Base-by-base conservation (phyloP, 2,329 filamentous ascomycete genomes). In the Scolecobasidium constrictum region DNA sequence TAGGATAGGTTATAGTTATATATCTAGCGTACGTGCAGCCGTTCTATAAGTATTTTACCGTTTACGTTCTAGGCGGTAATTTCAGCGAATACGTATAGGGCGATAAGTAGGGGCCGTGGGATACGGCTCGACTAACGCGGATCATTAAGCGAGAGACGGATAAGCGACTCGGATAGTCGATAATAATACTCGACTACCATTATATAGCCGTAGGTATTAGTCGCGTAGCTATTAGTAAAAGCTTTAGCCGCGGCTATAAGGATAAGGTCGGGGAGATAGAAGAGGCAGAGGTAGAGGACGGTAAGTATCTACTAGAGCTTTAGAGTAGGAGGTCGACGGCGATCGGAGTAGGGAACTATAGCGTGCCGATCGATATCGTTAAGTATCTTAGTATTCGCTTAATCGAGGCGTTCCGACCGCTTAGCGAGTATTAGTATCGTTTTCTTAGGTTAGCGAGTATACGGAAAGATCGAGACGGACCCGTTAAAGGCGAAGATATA, bases 11-110 rank as follows among this genome's bases (percentile, higher is more conserved):
- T 5, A 46, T 56, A 7, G 50, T 34, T 1, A 3, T 54, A 3
- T 54, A 53, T 46, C 48, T 53, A 5, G 43, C 22, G 12, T 51
- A 54, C 46, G 21, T 54, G n/a, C 40, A 48, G 40, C 52, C 39
- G 34, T 46, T 55, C 26, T 6, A 40, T 18, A 37, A 53, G 46
- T 48, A 49, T 50, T 45, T 54, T 4, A 39, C 22, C 5, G 38
- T 50, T 12, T 11, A 48, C 19, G 44, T 50, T 11, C 43, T 48
- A 15, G 44, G 46, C 3, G n/a, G 43, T 3, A 34, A 35, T 12
- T 42, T 20, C 7, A 44, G 31, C 31, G 40, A 54, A 9, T 31
- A 31, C n/a, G 26, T 31, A n/a, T 31, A n/a, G 26, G 26, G 9
- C n/a, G 26, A 31, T n/a, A 15, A 19, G 46, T 38, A 46, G 15